Evolutionary conservation across 257 asterid genomes (phyloP), one percentile per base, ranked within the genome.

Genomic region (Solanum dulcamara): DNA sequence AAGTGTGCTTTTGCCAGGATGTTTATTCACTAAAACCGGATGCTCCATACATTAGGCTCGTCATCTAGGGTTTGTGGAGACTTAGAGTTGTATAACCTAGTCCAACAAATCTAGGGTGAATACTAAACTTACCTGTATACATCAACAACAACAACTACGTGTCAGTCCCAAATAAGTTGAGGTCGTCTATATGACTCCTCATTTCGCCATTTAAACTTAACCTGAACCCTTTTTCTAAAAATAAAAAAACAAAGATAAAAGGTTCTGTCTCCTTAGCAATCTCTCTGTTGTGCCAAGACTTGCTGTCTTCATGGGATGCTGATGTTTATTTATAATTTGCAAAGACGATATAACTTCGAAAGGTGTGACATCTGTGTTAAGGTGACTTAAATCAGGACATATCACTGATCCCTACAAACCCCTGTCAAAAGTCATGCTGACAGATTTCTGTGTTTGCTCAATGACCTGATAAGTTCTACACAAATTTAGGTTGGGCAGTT

Each of bases 401-500:
- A 57, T 33, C 79, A 70, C 50, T 12, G 79, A 35, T 35, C 50
- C 48, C 38, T 22, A 35, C 48, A 35, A 18, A 35, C 30, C 42
- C 77, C 11, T 33, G 42, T 20, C 18, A 18, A 35, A 35, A 33
- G 15, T 67, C 79, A 18, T 70, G 50, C 79, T 70, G 28, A 70
- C 9, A 70, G 79, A 20, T 70, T 30, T n/a, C 24, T 70, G 13
- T 70, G 50, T 38, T 72, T 72, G 33, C 33, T 38, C 32, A 72
- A 38, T 72, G 38, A 72, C 81, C 81, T 72, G 81, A 72, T 38
- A 72, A 72, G 53, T 72, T 40, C 80, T 71, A 22, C 33, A n/a
- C 30, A 57, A 74, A 4, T 90, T 87, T 91, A 97, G 99, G 99
- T 96, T 86, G 99, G 98, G 80, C 91, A 94, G 87, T 85, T 96